A percentile compares a stretch with the other conserved stretches of the same genome.
Conservation (phyloP, 768 basidiomycete genomes). For the Coprinellus micaceus region DNA sequence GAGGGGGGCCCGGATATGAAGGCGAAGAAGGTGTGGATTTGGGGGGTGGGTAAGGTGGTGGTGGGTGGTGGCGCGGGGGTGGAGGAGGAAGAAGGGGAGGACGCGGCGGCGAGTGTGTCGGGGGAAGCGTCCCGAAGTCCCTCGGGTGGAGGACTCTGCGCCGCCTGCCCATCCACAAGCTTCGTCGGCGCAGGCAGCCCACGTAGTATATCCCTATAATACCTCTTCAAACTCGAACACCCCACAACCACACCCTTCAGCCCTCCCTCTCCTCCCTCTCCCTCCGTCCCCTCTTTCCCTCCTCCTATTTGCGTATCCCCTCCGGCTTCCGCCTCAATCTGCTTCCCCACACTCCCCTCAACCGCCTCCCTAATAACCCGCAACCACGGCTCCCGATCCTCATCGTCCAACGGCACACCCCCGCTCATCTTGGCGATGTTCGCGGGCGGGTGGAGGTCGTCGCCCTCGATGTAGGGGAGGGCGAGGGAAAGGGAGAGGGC, state of each 20-base stretch:
- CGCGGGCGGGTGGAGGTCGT: slow-evolving; percentile 75
- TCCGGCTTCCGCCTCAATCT: slow-evolving; percentile 5
- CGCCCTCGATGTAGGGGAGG: slow-evolving; percentile 86
- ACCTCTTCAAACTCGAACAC: slow-evolving; percentile 79
- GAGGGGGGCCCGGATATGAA: slow-evolving; percentile 64
- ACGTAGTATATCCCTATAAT: slow-evolving; percentile 80
- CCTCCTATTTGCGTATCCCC: background rate
- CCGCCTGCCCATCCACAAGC: no score
- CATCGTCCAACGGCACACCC: slow-evolving; percentile 74
- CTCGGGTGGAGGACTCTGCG: no score
- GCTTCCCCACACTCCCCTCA: slow-evolving; percentile 36
- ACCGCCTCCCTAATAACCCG: slow-evolving; percentile 64
- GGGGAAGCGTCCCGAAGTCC: no score
- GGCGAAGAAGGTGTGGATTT: slow-evolving; percentile 86
- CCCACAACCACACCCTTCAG: slow-evolving; percentile 68
- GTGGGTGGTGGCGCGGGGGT: slow-evolving; percentile 34
- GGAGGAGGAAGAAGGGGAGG: background rate
- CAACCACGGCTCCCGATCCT: slow-evolving; percentile 86
- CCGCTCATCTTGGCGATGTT: slow-evolving; percentile 88
- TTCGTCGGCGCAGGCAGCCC: slow-evolving; percentile 35
- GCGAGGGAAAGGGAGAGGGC: slow-evolving; percentile 56
- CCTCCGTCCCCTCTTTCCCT: slow-evolving; percentile 4
- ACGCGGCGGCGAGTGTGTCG: background rate
- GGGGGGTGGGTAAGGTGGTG: no score
- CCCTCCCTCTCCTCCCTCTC: slow-evolving; percentile 4